These are phyloP conservation scores for Macrolepiota albuminosa DNA, from an alignment of 768 basidiomycete genomes.

Conservation along the genomic window DNA sequence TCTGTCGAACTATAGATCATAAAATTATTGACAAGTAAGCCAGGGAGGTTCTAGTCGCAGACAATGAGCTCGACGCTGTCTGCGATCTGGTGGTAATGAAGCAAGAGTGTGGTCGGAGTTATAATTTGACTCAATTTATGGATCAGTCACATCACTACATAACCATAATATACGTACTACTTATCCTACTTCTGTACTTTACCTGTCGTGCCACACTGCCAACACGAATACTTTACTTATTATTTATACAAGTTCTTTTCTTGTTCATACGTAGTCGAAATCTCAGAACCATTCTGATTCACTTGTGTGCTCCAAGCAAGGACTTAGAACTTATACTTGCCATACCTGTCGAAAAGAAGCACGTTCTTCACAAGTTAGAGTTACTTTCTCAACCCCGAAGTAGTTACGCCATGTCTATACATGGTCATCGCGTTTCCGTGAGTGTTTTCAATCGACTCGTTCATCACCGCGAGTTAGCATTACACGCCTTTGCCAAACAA, in stretches of 20 bases:
- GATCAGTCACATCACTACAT: too few relatives aligned
- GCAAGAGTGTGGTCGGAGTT: neutral
- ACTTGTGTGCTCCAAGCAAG: too few relatives aligned
- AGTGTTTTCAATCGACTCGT: neutral
- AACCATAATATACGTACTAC: too few relatives aligned
- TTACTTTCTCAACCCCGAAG: neutral
- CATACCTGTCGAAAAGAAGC: neutral
- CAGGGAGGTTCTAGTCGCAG: conserved; percentile 11
- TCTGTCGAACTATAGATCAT: conserved; percentile 59
- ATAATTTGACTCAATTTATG: neutral
- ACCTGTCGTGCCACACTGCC: too few relatives aligned
- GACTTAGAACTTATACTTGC: too few relatives aligned
- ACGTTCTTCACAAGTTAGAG: neutral
- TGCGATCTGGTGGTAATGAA: conserved; percentile 10
- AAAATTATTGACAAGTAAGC: conserved; percentile 35
- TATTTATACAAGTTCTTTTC: too few relatives aligned
- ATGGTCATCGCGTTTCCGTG: neutral
- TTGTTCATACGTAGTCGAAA: too few relatives aligned
- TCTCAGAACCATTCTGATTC: too few relatives aligned
- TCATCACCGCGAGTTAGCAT: neutral
- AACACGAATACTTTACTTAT: too few relatives aligned
- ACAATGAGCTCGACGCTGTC: conserved; percentile 9
- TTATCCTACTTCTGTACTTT: too few relatives aligned
- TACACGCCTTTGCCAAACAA: neutral
- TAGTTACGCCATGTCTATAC: neutral